Evolutionary conservation across 257 asterid genomes (phyloP).

Genomic region (Solanum rostratum): DNA sequence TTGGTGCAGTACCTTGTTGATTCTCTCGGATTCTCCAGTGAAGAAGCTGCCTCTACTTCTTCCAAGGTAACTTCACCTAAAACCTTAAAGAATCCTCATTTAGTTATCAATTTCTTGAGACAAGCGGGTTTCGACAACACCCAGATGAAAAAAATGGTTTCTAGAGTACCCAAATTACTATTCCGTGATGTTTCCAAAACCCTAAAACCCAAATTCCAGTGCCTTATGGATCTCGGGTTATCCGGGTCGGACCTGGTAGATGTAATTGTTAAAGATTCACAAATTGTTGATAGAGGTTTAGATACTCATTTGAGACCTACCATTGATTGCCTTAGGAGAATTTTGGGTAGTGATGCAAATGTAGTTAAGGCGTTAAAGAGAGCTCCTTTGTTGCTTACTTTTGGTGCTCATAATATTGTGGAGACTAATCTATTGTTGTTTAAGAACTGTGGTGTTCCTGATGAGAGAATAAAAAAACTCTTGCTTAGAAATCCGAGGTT

Average conservation of each 20-base stretch:
- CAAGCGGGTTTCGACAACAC: neutral
- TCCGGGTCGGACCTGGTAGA: neutral
- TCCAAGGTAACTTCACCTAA: neutral
- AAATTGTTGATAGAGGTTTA: neutral
- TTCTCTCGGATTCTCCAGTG: constrained; percentile 8
- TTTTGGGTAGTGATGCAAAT: neutral
- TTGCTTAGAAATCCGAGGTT: neutral
- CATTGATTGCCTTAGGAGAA: neutral
- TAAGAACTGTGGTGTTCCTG: neutral
- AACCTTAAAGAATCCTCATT: neutral
- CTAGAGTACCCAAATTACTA: neutral
- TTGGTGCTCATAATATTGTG: neutral
- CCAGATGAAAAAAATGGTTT: neutral
- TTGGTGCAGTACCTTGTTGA: constrained; percentile 5
- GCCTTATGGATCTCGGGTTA: neutral
- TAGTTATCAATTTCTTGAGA: neutral
- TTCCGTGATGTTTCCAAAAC: neutral
- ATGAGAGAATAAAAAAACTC: neutral
- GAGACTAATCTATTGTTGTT: neutral
- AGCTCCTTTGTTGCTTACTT: neutral
- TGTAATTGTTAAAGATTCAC: neutral
- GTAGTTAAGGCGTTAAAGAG: neutral
- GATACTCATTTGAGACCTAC: neutral
- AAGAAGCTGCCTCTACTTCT: constrained; percentile 1
- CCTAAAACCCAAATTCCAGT: constrained; percentile 2